These are phyloP conservation scores for Penicillium occitanis DNA, from an alignment of 2,329 filamentous ascomycete species.

Conservation along the genomic window DNA sequence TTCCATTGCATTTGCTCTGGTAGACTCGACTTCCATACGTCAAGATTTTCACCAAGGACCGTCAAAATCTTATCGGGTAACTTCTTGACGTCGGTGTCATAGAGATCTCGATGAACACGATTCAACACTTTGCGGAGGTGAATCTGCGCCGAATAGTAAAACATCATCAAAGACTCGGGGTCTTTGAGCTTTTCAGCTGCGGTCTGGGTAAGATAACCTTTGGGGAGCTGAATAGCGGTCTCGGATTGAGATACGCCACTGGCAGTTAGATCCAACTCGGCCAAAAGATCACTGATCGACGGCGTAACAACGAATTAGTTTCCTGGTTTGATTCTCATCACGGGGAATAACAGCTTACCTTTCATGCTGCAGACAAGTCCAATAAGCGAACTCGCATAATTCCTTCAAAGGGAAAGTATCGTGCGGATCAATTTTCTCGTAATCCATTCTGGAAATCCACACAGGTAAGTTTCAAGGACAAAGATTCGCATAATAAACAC, in stretches of 20 bases:
- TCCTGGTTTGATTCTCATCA: not conserved
- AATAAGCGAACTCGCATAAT: conserved; percentile 74
- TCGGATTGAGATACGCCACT: conserved; percentile 61
- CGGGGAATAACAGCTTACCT: conserved; percentile 57
- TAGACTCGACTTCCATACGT: conserved; percentile 55
- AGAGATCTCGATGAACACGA: conserved; percentile 56
- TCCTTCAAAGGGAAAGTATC: conserved; percentile 49
- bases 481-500: too few relatives aligned
- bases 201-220: conserved; percentile 36
- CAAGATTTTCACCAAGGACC: conserved; percentile 49
- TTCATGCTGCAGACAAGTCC: conserved; percentile 91
- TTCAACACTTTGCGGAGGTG: conserved; percentile 60
- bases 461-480: conserved; percentile 14
- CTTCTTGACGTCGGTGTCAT: conserved; percentile 27
- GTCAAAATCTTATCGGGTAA: conserved; percentile 38
- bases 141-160: conserved; percentile 63
- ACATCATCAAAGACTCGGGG: conserved; percentile 48
- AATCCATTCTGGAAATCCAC: conserved; percentile 32
- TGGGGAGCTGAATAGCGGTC: conserved; percentile 43
- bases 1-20: conserved; percentile 59
- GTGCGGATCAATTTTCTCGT: conserved; percentile 27
- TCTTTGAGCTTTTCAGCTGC: conserved; percentile 35
- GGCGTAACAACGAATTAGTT: conserved; percentile 13
- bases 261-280: conserved; percentile 70
- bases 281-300: conserved; percentile 73